Conservation (phyloP, 352 stramenopile species). For the Thalassiosira exigua region DNA sequence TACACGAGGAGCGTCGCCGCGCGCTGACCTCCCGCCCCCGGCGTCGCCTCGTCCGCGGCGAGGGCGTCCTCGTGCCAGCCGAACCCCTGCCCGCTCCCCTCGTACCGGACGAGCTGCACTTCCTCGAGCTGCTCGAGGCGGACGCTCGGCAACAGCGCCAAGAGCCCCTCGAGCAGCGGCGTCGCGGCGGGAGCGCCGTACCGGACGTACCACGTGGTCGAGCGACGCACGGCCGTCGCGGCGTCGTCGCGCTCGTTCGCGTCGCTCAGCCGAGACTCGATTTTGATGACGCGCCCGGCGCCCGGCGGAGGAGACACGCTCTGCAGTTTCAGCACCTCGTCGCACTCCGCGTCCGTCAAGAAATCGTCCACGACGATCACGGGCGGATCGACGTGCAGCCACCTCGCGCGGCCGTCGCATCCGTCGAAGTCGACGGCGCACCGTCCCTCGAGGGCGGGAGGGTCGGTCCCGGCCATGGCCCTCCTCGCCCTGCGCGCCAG, state of each 20-base stretch:
- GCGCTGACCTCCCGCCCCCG: constrained; percentile 60
- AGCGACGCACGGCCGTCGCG: constrained; percentile 7
- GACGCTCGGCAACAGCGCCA: constrained; percentile 42
- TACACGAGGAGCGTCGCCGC: constrained; percentile 67
- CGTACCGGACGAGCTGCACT: constrained; percentile 64
- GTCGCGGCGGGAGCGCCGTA: constrained; percentile 13
- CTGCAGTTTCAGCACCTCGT: constrained; percentile 17
- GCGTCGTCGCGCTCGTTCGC: constrained; percentile 10
- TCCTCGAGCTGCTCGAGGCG: constrained; percentile 61
- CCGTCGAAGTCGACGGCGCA: constrained; percentile 26
- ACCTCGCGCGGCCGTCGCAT: constrained; percentile 13
- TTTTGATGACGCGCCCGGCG: constrained; percentile 30
- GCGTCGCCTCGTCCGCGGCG: constrained; percentile 31
- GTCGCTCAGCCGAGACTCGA: constrained; percentile 28
- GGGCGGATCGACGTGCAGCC: constrained; percentile 42
- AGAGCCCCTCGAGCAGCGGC: constrained; percentile 17
- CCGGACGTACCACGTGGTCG: constrained; percentile 48
- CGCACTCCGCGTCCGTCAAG: constrained; percentile 28
- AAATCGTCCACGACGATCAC: constrained; percentile 45
- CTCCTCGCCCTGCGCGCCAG: constrained; percentile 17
- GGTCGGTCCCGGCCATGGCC: constrained; percentile 19
- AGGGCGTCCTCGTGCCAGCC: constrained; percentile 69
- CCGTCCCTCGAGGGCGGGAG: constrained; percentile 28
- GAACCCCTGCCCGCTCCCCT: constrained; percentile 56
- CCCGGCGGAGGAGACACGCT: constrained; percentile 17